Base-by-base conservation (phyloP, 345 rosid species). In the Syzygium aromaticum region DNA sequence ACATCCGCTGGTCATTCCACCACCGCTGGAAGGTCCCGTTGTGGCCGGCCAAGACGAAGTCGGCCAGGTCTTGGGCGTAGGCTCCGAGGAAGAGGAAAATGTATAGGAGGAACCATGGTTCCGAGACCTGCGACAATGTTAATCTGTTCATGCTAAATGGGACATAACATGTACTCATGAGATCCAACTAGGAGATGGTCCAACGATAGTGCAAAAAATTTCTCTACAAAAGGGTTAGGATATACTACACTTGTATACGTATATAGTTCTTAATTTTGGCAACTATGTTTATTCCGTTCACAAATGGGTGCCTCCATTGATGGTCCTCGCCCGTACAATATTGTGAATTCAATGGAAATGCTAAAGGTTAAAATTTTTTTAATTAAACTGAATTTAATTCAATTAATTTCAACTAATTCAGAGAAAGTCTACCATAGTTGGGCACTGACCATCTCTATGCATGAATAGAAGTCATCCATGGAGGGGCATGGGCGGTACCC, bases 51-150 rank as follows among this genome's bases (percentile, higher is more conserved):
- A 63, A 25, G 82, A 53, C 3, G 25, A 84, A 84, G 49, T 84
- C 86, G 5, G 51, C 8, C 12, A 84, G 28, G 84, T 87, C 86
- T 51, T 87, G 89, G 43, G 40, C 90, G 51, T 97, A 94, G 25
- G 96, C 92, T 30, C 97, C 97, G 0, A 95, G 3, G 89, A 93
- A 92, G 27, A 96, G 91, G 87, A 97, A 94, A 38, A 77, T 49
- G 90, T 96, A 94, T 33, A 97, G 87, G 86, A 90, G 77, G 88
- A 95, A 95, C 96, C 94, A 91, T 46, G 93, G 90, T 52, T 95
- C 96, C 2, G 93, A 92, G 28, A 93, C 90, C 95, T 94, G 91
- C 88, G 87, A 86, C 2, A 56, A 78, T 57, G 33, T 52, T 38
- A 21, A 73, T 73, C 40, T 11, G 21, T 61, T 61, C 73, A 53